phyloP scores from a whole-genome alignment of 116 monocot genomes.

The Papilionanthe hybrid region DNA sequence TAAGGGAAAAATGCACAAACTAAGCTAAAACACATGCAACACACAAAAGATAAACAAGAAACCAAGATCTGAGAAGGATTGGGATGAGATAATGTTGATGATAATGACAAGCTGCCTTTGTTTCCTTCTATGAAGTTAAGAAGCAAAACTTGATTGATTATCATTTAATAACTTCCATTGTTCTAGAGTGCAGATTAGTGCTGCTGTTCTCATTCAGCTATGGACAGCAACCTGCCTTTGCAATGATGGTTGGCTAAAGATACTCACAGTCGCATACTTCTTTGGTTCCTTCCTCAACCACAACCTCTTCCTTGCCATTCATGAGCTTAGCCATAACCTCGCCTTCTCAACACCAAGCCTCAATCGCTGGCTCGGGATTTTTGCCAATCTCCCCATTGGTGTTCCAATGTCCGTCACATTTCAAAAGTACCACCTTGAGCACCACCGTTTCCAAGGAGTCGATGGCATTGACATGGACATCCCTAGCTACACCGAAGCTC shows the following conservation, averaged over 20 bases:
- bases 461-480: constrained; percentile 93
- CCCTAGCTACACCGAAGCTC: constrained; percentile 48
- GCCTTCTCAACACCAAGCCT: constrained; percentile 71
- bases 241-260: constrained; percentile 62
- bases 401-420: constrained; percentile 92
- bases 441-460: constrained; percentile 86
- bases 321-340: constrained; percentile 90
- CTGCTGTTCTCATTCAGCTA: constrained; percentile 59
- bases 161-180: not conserved
- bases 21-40: too few relatives aligned
- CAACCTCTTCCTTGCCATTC: constrained; percentile 91
- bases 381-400: constrained; percentile 84
- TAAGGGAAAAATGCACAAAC: too few relatives aligned
- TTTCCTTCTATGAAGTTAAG: too few relatives aligned
- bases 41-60: too few relatives aligned
- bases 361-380: constrained; percentile 81
- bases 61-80: too few relatives aligned
- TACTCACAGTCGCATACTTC: constrained; percentile 59
- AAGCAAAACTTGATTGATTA: too few relatives aligned
- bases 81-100: too few relatives aligned
- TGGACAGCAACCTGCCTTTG: constrained; percentile 53
- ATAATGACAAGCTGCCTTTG: too few relatives aligned
- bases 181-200: constrained; percentile 46
- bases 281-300: constrained; percentile 92
- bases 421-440: constrained; percentile 95